Evolutionary conservation across 805 yeast species (phyloP), one percentile per base, ranked within the genome.

Genomic region (Kuraishia hungarica): DNA sequence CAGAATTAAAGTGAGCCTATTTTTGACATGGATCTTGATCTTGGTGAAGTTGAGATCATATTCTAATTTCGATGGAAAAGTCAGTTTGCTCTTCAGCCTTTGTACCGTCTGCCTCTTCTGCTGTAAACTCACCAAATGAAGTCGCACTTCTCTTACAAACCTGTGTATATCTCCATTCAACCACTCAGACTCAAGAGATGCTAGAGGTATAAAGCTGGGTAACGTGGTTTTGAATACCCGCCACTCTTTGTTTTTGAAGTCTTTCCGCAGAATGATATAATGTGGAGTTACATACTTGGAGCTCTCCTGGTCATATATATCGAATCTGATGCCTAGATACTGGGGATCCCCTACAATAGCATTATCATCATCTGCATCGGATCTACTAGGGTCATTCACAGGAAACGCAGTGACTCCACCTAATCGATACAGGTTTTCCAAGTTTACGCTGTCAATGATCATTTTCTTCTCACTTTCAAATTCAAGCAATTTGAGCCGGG

Each of bases 391-490:
- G 55, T 69, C 70, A 58, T 77, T 77, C 48, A 81, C 69, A 0
- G 82, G 81, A 54, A 81, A 81, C 0, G 77, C 77, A 0, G 84
- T 80, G 29, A 77, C 61, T 1, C 84, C 83, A 6, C 73, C 77
- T 55, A 80, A 61, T 53, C 86, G 61, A 55, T 70, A 72, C 20
- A 79, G 65, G 58, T 79, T 80, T 57, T 81, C 86, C 50, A 71
- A 61, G 50, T 73, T 65, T 46, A 77, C 72, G 51, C 68, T 68
- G 13, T 71, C 71, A 29, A 63, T 58, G 35, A 62, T 22, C 26
- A 64, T 64, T 10, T 39, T 54, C 52, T 55, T 58, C 39, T 60
- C 28, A n/a, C 52, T 24, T 10, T 54, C 50, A 39, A 50, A 60
- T 8, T 58, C 51, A 21, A 35, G 17, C 8, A 35, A 15, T 15